phyloP scores from a whole-genome alignment of 805 yeast species.

The Hanseniaspora vineae region DNA sequence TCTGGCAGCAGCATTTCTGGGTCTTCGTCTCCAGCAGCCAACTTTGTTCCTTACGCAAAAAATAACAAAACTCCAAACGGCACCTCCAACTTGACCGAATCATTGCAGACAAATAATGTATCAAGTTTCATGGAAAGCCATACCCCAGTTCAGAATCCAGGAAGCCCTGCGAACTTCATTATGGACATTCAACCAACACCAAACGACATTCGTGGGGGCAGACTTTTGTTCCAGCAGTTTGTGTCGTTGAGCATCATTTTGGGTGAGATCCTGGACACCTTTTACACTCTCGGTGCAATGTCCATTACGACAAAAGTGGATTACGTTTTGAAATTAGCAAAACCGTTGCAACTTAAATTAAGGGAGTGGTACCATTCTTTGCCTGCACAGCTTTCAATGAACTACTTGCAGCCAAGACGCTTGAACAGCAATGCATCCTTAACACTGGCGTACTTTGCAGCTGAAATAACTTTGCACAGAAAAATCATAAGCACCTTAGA shows the following conservation, averaged over 20 bases:
- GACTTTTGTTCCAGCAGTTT: conserved; percentile 51
- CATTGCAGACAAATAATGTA: too few relatives aligned
- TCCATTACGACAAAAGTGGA: conserved; percentile 44
- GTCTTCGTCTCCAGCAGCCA: too few relatives aligned
- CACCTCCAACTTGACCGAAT: conserved; percentile 7
- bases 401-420: conserved; percentile 42
- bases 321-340: conserved; percentile 60
- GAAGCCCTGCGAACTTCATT: too few relatives aligned
- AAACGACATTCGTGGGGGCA: conserved; percentile 60
- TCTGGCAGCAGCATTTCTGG: too few relatives aligned
- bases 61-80: too few relatives aligned
- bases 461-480: conserved; percentile 78
- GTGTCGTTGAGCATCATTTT: conserved; percentile 55
- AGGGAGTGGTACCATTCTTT: conserved; percentile 68
- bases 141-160: too few relatives aligned
- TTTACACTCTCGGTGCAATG: conserved; percentile 61
- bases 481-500: conserved; percentile 48
- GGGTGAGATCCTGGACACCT: conserved; percentile 56
- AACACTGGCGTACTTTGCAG: conserved; percentile 77
- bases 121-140: too few relatives aligned
- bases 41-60: too few relatives aligned
- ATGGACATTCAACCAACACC: conserved; percentile 18
- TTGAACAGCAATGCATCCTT: conserved; percentile 66
- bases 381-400: conserved; percentile 54
- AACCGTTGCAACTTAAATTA: conserved; percentile 61